Evolutionary conservation across 768 basidiomycete genomes (phyloP), one percentile per base, ranked within the genome.

Genomic region (Chalciporus chontae): DNA sequence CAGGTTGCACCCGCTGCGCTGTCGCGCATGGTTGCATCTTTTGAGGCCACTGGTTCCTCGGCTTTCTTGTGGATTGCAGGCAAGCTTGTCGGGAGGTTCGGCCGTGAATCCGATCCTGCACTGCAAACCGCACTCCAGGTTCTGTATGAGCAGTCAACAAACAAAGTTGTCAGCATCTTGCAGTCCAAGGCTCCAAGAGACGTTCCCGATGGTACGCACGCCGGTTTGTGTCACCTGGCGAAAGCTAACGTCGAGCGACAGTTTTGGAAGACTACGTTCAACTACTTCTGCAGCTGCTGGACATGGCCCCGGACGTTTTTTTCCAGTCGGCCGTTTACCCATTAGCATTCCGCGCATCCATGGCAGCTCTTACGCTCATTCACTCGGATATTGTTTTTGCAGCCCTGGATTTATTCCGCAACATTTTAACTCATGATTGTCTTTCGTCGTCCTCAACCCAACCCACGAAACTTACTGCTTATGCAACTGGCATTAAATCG

Each of bases 231-330:
- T 26, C 24, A 26, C 48, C 10, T 8, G 17, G 24, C 32, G 40
- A 39, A 29, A 23, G 10, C 43, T 56, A 37, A 61, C 43, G 23
- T 19, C n/a, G 23, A 36, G 19, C 10, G 29, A 34, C 54, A 98
- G 96, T 97, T 23, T 72, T 99, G 61, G 95, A 98, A 66, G 96
- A 99, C 64, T 98, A 94, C 57, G 64, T 93, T 45, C 93, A 91
- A 54, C 77, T 93, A 69, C 70, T 92, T 13, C 68, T 84, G 47
- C 82, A 84, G 55, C 72, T 94, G 60, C 68, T 85, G 43, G 79
- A 84, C 38, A 69, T 77, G 55, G 74, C 79, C 0, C 91, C 95
- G 5, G 83, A 87, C 45, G 71, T 90, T 38, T 80, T 94, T 56
- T 87, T 95, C 71, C 75, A 83, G 52, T 90, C 90, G 2, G 72